Conservation (phyloP, 352 stramenopile species). For the Globisporangium solare region DNA sequence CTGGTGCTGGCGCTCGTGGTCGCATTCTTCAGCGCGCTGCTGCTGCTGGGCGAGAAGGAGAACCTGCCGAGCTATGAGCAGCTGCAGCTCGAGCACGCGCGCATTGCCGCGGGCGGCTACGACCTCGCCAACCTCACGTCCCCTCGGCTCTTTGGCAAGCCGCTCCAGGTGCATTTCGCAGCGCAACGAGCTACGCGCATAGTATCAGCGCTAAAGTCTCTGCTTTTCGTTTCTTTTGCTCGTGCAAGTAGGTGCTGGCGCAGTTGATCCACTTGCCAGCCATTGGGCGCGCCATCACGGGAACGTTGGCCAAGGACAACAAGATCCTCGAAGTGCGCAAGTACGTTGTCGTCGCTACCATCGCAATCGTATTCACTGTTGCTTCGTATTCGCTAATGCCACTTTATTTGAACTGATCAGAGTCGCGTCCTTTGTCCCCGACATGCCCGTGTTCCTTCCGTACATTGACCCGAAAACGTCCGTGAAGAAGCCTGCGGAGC, state of each 20-base stretch:
- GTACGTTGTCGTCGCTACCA: conserved; percentile 11
- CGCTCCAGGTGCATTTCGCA: conserved; percentile 23
- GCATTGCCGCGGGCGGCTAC: conserved; percentile 28
- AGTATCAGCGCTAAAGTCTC: not conserved
- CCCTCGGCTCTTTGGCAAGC: conserved; percentile 42
- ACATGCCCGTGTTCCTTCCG: conserved; percentile 83
- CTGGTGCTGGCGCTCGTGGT: conserved; percentile 31
- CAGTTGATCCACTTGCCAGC: conserved; percentile 40
- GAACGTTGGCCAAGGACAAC: conserved; percentile 50
- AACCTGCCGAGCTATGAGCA: conserved; percentile 26
- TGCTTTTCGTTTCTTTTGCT: not conserved
- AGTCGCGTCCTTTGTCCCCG: conserved; percentile 50
- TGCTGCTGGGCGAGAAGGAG: conserved; percentile 49
- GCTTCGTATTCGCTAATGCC: not conserved
- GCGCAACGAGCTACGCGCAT: too few species aligned
- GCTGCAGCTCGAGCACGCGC: conserved; percentile 33
- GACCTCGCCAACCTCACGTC: conserved; percentile 45
- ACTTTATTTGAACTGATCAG: conserved; percentile 10
- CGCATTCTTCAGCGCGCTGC: conserved; percentile 35
- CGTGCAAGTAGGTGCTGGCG: conserved; percentile 17
- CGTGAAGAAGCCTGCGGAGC: conserved; percentile 11
- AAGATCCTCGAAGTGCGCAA: conserved; percentile 57
- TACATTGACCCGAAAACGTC: conserved; percentile 41
- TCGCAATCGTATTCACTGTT: too few species aligned
- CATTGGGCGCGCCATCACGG: conserved; percentile 41